Base-by-base conservation (phyloP, 352 stramenopile genomes). In the Phytophthora tentaculata region DNA sequence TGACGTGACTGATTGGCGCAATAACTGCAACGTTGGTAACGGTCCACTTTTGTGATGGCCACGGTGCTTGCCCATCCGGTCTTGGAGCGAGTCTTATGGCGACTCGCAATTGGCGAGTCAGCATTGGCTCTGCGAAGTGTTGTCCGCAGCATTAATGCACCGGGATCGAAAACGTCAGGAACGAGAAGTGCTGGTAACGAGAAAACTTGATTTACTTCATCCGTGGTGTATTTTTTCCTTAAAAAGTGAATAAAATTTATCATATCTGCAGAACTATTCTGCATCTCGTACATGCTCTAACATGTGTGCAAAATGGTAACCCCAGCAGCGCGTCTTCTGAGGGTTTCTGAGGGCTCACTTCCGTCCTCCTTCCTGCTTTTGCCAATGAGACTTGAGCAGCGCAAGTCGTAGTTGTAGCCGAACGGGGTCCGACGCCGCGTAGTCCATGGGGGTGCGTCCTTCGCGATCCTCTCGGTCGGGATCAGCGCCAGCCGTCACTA, bases 301-400 rank as follows among this genome's bases (percentile, higher is more conserved):
- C 63, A 76, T 76, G 69, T 73, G 53, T 53, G 57, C 23, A 67
- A 66, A 56, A 61, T 60, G 52, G 51, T 62, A 52, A 24, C n/a
- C 49, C 39, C n/a, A 35, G 28, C 17, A 57, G 45, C 43, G n/a
- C 7, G 35, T 17, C 14, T n/a, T n/a, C 12, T n/a, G 3, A 5
- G 35, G 3, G 32, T 14, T 43, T 39, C 32, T 16, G 32, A 9
- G 32, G 23, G 13, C 28, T 67, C 60, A 60, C 58, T 67, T 63
- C 19, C 39, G 53, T 22, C 26, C 43, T 29, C 22, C 43, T 26
- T 77, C 72, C 56, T 82, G 60, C 56, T 76, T 74, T 57, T 84
- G 73, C 79, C 79, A 87, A 67, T 84, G 79, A 32, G 59, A 71
- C 71, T 87, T 87, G 47, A 87, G 74, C 66, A 87, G 55, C 44